These are phyloP conservation scores for Ascochyta viciae-villosae DNA, from an alignment of 2,329 filamentous ascomycete species.

Conservation along the genomic window DNA sequence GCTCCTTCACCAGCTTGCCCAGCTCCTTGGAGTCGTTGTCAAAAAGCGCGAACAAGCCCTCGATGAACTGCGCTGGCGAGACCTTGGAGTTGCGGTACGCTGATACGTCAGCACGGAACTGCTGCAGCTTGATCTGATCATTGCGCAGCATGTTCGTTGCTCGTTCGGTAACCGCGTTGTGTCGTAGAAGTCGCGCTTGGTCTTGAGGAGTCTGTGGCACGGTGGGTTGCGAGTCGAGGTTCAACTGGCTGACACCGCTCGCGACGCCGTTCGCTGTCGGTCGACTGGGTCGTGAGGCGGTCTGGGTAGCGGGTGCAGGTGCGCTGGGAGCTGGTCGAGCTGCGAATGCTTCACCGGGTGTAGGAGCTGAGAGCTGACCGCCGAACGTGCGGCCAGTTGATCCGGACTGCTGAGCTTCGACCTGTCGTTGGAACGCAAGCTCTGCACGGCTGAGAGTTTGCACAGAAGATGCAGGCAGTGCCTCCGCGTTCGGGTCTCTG, in stretches of 20 bases:
- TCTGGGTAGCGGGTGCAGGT: constrained; percentile 48
- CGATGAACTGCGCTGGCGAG: constrained; percentile 78
- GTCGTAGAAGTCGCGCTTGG: constrained; percentile 78
- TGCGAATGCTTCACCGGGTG: constrained; percentile 52
- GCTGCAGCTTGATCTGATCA: constrained; percentile 73
- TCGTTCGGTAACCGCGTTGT: constrained; percentile 84
- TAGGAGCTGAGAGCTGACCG: constrained; percentile 72
- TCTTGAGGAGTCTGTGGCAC: constrained; percentile 70
- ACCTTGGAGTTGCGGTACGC: constrained; percentile 75
- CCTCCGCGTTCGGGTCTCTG: constrained; percentile 85
- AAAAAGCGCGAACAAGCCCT: constrained; percentile 86
- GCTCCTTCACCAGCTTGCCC: constrained; percentile 87
- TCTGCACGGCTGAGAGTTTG: constrained; percentile 86
- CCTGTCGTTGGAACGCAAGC: constrained; percentile 87
- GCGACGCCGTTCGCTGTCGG: constrained; percentile 25
- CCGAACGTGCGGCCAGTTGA: constrained; percentile 82
- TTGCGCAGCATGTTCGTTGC: constrained; percentile 82
- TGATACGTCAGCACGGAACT: constrained; percentile 82
- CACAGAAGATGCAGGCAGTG: constrained; percentile 76
- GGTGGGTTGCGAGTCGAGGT: constrained; percentile 42
- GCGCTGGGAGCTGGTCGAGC: constrained; percentile 55
- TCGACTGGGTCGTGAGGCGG: constrained; percentile 44
- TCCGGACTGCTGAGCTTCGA: constrained; percentile 89
- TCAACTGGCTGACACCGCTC: constrained; percentile 30
- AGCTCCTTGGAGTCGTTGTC: constrained; percentile 81